Evolutionary conservation across 805 yeast species (phyloP), one percentile per base, ranked within the genome.

Genomic region (Pichia deserticola): DNA sequence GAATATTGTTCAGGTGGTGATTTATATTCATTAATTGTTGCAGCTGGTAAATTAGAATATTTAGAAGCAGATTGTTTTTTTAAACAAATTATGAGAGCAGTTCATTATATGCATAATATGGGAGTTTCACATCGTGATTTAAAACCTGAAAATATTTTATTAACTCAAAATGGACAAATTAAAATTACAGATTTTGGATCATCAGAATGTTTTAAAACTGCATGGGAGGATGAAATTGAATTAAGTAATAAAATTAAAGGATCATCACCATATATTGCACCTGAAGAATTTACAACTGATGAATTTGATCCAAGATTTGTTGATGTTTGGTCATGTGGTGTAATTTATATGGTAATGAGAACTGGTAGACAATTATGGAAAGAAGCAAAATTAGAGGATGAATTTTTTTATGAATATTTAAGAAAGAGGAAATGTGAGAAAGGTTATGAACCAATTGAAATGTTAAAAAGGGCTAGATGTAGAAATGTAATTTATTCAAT

Each of bases 281-380:
- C 97, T 0, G 97, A 89, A 66, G 93, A 85, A 56, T 85, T 81
- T 64, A 72, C 76, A 3, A 68, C 63, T 52, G 69, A 75, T 38
- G 81, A 79, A 59, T 89, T 86, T 65, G 96, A 89, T 66, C 86
- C 95, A 2, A 68, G 96, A 50, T 76, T 85, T 36, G 85, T 86
- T 7, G 96, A 89, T 68, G 80, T 88, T 36, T 89, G 97, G 97
- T 82, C 96, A 0, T 87, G 95, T 70, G 96, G 96, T 45, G 92
- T 89, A 10, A 88, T 89, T 36, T 89, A 86, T 62, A 84, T 89
- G 88, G 95, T 95, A 7, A 84, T 89, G 92, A 73, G 97, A 59
- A 87, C 97, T 0, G 99, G 98, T 5, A 74, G 96, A 47, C 96
- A 92, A 60, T 68, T 93, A 47, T 92, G 98, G 98, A 81, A 86